A percentile compares a stretch with the other conserved stretches of the same genome.
Conservation (phyloP, 805 yeast genomes). For the Candida hungchunana region DNA sequence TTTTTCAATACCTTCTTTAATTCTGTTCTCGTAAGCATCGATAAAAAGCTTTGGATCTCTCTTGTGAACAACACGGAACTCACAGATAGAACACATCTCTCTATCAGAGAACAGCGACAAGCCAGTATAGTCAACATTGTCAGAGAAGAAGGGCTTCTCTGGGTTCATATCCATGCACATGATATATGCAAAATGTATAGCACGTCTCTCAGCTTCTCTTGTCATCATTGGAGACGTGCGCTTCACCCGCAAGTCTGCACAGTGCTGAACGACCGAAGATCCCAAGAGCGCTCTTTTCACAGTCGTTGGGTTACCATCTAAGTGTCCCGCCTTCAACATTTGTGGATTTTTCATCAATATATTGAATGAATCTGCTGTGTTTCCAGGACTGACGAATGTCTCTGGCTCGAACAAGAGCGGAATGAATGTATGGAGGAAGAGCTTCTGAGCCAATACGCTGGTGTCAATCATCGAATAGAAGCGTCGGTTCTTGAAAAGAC, state of each 20-base stretch:
- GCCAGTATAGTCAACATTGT: neutral
- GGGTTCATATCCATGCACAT: no score
- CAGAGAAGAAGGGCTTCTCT: neutral
- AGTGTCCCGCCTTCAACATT: no score
- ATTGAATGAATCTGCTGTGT: neutral
- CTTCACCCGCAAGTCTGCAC: no score
- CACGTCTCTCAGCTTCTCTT: no score
- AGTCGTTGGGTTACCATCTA: no score
- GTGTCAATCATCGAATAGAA: neutral
- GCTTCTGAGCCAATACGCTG: constrained; percentile 1
- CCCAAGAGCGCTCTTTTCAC: no score
- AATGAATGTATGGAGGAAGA: constrained; percentile 1
- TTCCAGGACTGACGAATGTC: neutral
- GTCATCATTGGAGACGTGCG: no score
- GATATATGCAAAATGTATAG: no score
- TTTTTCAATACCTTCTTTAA: constrained; percentile 1
- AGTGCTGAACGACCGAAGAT: no score
- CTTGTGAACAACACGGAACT: constrained; percentile 1
- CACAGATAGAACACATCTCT: constrained; percentile 2
- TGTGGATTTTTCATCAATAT: neutral
- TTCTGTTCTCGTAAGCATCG: neutral
- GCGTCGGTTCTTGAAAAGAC: neutral
- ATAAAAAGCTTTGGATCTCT: constrained; percentile 1
- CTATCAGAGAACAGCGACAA: neutral
- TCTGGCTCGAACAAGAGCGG: constrained; percentile 3